Evolutionary conservation across 257 asterid genomes (phyloP), one percentile per base, ranked within the genome.

Genomic region (Perilla frutescens): DNA sequence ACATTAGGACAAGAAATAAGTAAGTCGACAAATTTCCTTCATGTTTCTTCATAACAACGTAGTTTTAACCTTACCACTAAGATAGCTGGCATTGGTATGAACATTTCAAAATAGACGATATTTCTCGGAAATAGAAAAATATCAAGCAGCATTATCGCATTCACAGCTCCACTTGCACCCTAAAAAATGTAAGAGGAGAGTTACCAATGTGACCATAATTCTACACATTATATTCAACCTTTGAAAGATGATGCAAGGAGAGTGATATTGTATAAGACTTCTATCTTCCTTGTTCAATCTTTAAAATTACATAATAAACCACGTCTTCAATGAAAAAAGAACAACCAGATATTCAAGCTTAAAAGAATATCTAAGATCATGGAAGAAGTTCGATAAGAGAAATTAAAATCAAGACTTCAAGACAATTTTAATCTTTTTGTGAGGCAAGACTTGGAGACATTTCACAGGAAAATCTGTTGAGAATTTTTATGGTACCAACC

Each of bases 101-200:
- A 10, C 7, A 90, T 77, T 77, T 88, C 86, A 4, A 88, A 20
- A 65, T 69, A 86, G 66, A 94, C 62, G 43, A 92, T 91, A 74
- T 83, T 86, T 53, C 55, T 80, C 2, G 97, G 99, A 73, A 62
- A 83, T 13, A 94, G 93, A 81, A 94, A 91, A 65, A 94, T 91
- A 62, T 91, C 88, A 36, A 91, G 97, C 82, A 94, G 87, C 97
- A 94, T 70, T 56, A 94, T 81, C 5, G 99, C 97, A 79, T 88
- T 94, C 81, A 91, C 92, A 62, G 99, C 99, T 80, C 97, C 99
- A 67, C 97, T 91, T 47, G 99, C 99, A 67, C 99, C 99, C 99
- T 94, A 70, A 34, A 78, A 74, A 31, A 20, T 20, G 56, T 58
- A 71, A 57, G 49, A 50, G 59, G 59, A 73, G 13, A 70, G 58